Percentiles rank a stretch among this genome's conserved stretches.
Conservation (phyloP, 306 rosid genomes). For the Quercus engelmannii region DNA sequence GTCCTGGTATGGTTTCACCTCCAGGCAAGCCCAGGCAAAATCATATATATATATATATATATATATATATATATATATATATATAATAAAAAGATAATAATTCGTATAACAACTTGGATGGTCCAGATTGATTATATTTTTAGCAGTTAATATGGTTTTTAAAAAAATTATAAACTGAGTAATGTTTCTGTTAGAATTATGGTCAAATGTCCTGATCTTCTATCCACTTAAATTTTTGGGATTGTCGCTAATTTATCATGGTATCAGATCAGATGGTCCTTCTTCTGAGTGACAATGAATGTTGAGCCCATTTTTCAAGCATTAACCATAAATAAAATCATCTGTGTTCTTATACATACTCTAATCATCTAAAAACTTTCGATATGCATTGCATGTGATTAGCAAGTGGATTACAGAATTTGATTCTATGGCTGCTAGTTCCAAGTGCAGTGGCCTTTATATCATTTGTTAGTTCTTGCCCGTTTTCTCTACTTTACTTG, state of each 20-base stretch:
- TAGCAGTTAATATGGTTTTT: not conserved
- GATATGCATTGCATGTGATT: not conserved
- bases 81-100: not conserved
- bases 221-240: no score
- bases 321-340: not conserved
- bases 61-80: no score
- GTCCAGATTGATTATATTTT: not conserved
- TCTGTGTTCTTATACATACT: not conserved
- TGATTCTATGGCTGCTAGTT: not conserved
- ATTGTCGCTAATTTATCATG: accelerated
- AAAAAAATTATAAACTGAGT: not conserved
- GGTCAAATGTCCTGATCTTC: no score
- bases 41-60: no score
- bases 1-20: no score
- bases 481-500: not conserved
- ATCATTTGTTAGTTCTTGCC: not conserved
- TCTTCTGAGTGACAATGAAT: not conserved
- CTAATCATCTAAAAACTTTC: not conserved
- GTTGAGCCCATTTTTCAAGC: not conserved
- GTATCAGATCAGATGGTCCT: not conserved
- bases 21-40: no score
- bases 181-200: no score
- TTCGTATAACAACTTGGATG: not conserved
- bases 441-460: not conserved
- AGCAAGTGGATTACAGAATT: not conserved